Conservation (phyloP, 768 basidiomycete genomes). For the Pleurotus tuber-regium region DNA sequence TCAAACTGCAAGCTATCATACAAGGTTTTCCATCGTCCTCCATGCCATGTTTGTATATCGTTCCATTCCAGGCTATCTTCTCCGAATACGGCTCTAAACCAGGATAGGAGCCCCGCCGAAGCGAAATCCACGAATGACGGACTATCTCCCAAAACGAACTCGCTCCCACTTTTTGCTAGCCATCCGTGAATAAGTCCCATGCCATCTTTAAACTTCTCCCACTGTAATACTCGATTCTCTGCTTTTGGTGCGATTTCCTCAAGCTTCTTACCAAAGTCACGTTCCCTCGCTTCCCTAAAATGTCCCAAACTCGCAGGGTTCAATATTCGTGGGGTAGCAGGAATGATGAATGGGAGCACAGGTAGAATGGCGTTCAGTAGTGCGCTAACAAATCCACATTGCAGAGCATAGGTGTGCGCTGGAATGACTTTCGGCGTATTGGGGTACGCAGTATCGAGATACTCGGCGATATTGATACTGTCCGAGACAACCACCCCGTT, state of each 20-base stretch:
- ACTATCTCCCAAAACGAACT: neutral
- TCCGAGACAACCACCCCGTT: constrained; percentile 33
- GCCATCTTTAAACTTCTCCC: neutral
- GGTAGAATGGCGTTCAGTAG: neutral
- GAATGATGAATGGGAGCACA: neutral
- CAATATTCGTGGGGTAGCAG: neutral
- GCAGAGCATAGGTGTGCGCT: neutral
- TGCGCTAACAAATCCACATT: neutral
- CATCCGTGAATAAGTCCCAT: neutral
- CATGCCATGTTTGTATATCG: neutral
- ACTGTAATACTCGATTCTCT: neutral
- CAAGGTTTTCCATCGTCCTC: constrained; percentile 3
- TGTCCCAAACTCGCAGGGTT: neutral
- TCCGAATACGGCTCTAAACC: neutral
- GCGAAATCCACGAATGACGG: neutral
- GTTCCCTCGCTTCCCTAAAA: neutral
- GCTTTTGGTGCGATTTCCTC: neutral
- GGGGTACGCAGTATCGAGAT: constrained; percentile 42
- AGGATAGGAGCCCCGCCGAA: neutral
- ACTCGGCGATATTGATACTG: constrained; percentile 34
- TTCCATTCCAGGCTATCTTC: constrained; percentile 8
- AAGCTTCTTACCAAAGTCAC: neutral
- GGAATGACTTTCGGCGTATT: constrained; percentile 10
- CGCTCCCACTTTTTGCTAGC: neutral
- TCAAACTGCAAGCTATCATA: too few relatives aligned